Evolutionary conservation across 768 basidiomycete genomes (phyloP).

Genomic region (Amanita jacksonii): DNA sequence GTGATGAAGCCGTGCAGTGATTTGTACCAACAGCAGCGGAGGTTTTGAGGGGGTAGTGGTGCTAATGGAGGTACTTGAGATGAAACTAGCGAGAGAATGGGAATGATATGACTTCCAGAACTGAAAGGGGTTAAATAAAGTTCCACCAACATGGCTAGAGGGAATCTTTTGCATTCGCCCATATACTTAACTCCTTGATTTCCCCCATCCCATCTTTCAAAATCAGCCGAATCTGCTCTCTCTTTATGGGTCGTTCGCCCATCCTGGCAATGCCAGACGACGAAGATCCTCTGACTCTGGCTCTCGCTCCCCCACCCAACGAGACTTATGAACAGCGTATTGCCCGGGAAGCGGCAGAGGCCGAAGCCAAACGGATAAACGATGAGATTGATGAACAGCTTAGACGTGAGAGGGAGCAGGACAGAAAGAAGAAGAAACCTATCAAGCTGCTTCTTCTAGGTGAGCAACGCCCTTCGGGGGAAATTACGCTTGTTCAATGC

Average conservation of each 20-base stretch:
- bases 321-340: slow-evolving; percentile 51
- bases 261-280: slow-evolving; percentile 18
- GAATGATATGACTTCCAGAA: neutral
- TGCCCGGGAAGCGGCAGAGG: slow-evolving; percentile 49
- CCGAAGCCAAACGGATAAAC: slow-evolving; percentile 51
- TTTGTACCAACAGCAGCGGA: too few species aligned
- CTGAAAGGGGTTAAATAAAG: slow-evolving; percentile 1
- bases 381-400: slow-evolving; percentile 74
- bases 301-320: slow-evolving; percentile 52
- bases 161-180: neutral
- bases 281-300: slow-evolving; percentile 54
- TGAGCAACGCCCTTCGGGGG: slow-evolving; percentile 11
- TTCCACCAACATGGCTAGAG: neutral
- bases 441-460: slow-evolving; percentile 71
- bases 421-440: slow-evolving; percentile 56
- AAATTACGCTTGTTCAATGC: too few species aligned
- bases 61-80: too few species aligned
- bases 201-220: neutral
- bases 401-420: slow-evolving; percentile 44
- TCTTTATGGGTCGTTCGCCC: slow-evolving; percentile 13
- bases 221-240: neutral
- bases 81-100: too few species aligned
- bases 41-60: too few species aligned
- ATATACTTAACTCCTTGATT: neutral
- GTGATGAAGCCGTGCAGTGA: too few species aligned